Base-by-base conservation (phyloP, 2,329 filamentous ascomycete genomes). In the Diaporthe sp. region DNA sequence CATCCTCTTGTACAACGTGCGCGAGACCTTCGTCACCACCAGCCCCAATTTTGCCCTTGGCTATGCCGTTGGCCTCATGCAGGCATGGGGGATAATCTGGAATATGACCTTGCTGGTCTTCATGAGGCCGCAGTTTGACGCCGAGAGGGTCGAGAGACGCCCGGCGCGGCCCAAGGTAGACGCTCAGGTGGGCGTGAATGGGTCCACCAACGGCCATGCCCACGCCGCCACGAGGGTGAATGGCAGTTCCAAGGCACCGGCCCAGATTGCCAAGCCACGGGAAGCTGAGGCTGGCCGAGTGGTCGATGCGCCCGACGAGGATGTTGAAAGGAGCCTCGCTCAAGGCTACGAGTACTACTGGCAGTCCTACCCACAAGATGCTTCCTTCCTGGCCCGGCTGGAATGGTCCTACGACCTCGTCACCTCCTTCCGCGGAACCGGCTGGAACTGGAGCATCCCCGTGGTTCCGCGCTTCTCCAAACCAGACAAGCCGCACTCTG, bases 361-460 rank as follows among this genome's bases (percentile, higher is more conserved):
- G 91, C 88, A 93, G 80, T 82, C 86, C 0, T 93, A 89, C 77
- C 91, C 91, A 0, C 84, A 85, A 5, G 81, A 88, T 4, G 88
- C 82, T 1, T 81, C 88, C 0, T 87, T 91, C 61, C 70, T 79
- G 34, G 82, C 88, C 55, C 87, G 91, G 15, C 80, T 92, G 10
- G 83, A 83, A 77, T 93, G 91, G 91, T 83, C 87, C 0, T 79
- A 86, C 22, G 91, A 92, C 77, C 84, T 93, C n/a, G 82, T 87
- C 19, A 83, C 84, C 42, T 88, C 88, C 71, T 89, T 91, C 78
- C 87, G 91, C 51, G 87, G 89, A 55, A 85, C 87, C 39, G 89
- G 89, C 62, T 93, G 91, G 91, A 91, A 88, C 77, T 89, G 86
- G 84, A 86, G 87, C 42, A 88, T 90, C 57, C 80, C 87, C 0